These are phyloP conservation scores for Aspergillus sp. DNA, from an alignment of 2,329 filamentous ascomycete genomes.

Conservation along the genomic window DNA sequence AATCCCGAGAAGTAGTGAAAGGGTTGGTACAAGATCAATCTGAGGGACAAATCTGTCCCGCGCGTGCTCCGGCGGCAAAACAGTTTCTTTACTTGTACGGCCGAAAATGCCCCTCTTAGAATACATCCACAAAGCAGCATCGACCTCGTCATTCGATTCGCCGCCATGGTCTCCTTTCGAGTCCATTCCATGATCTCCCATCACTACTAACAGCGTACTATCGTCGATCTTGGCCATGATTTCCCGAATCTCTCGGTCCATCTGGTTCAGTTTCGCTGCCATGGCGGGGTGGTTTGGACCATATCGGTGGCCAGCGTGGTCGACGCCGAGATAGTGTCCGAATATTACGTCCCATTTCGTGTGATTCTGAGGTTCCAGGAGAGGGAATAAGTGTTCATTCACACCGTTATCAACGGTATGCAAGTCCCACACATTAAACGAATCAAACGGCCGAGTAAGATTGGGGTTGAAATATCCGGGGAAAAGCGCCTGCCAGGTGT, in stretches of 20 bases:
- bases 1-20: slow-evolving; percentile 82
- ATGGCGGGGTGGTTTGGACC: slow-evolving; percentile 91
- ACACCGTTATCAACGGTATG: slow-evolving; percentile 97
- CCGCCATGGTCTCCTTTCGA: slow-evolving; percentile 96
- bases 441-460: slow-evolving; percentile 86
- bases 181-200: slow-evolving; percentile 99
- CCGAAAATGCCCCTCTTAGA: slow-evolving; percentile 85
- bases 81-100: slow-evolving; percentile 62
- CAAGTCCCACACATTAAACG: slow-evolving; percentile 97
- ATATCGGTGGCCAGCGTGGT: slow-evolving; percentile 95
- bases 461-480: slow-evolving; percentile 89
- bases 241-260: slow-evolving; percentile 76
- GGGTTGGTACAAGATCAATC: slow-evolving; percentile 92
- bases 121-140: slow-evolving; percentile 98
- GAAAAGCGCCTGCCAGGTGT: slow-evolving; percentile 94
- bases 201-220: slow-evolving; percentile 83
- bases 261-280: slow-evolving; percentile 85
- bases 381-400: slow-evolving; percentile 76
- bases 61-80: slow-evolving; percentile 62
- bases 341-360: slow-evolving; percentile 90
- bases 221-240: slow-evolving; percentile 75
- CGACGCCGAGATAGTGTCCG: slow-evolving; percentile 90
- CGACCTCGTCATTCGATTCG: slow-evolving; percentile 92
- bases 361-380: slow-evolving; percentile 65
- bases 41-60: slow-evolving; percentile 74